Percentiles rank a stretch among this genome's conserved stretches.
phyloP scores from a whole-genome alignment of 331 rosid genomes.

The Phaseolus coccineus region DNA sequence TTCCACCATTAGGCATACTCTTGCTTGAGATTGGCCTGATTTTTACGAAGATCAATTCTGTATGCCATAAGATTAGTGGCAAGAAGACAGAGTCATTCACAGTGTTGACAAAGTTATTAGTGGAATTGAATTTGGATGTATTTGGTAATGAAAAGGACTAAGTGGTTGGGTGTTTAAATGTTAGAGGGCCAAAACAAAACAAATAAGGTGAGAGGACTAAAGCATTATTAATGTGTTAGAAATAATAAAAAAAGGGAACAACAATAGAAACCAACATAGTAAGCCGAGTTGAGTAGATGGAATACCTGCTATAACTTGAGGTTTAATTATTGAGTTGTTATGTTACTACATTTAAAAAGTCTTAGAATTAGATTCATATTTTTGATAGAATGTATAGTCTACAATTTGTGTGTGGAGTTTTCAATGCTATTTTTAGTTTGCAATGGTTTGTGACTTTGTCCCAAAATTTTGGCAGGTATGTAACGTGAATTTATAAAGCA shows the following conservation, averaged over 20 bases:
- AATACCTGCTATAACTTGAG: not conserved
- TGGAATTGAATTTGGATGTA: no score
- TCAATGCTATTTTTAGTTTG: not conserved
- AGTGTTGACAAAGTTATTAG: no score
- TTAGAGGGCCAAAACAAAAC: not conserved
- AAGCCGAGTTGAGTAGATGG: slow-evolving; percentile 3
- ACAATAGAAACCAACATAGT: not conserved
- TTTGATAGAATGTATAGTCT: not conserved
- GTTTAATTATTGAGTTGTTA: not conserved
- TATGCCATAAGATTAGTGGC: no score
- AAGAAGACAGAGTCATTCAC: no score
- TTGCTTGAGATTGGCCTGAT: no score
- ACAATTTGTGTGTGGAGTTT: not conserved
- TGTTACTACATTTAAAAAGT: not conserved
- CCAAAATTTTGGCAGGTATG: not conserved
- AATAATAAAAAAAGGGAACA: not conserved
- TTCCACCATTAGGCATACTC: no score
- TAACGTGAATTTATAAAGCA: slow-evolving; percentile 2
- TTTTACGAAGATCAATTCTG: no score
- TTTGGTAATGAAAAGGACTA: no score
- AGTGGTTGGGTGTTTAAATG: no score
- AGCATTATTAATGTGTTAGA: not conserved
- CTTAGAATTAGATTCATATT: not conserved
- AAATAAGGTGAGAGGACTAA: not conserved
- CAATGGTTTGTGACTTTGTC: not conserved